phyloP scores from a whole-genome alignment of 805 yeast species.

The Candida namnaoensis region DNA sequence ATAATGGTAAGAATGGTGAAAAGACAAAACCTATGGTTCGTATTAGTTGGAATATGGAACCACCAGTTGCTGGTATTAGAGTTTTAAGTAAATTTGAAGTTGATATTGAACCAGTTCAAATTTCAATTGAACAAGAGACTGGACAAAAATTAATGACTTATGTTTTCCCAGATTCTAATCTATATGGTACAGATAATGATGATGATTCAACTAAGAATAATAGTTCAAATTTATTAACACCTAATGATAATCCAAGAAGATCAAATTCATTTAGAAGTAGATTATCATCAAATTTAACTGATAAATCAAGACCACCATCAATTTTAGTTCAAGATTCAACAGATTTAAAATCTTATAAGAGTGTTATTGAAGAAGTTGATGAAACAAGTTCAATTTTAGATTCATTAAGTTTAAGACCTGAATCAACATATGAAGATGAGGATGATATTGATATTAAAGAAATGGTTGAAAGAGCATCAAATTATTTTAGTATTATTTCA shows the following conservation, averaged over 20 bases:
- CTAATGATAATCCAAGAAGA: not conserved
- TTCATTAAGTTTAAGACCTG: not conserved
- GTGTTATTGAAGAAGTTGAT: not conserved
- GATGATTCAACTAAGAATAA: conserved; percentile 6
- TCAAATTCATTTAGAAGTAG: not conserved
- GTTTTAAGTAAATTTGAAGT: conserved; percentile 60
- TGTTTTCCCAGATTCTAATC: conserved; percentile 48
- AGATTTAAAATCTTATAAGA: conserved; percentile 1
- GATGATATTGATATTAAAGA: conserved; percentile 33
- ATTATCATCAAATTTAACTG: not conserved
- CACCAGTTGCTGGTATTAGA: conserved; percentile 88
- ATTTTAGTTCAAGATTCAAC: conserved; percentile 4
- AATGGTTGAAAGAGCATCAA: conserved; percentile 72
- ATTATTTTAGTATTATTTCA: conserved; percentile 57
- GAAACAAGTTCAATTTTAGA: too few species aligned
- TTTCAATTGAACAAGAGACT: conserved; percentile 67
- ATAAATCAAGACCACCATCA: not conserved
- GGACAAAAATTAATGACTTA: conserved; percentile 57
- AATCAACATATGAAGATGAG: conserved; percentile 1
- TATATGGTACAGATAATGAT: conserved; percentile 7
- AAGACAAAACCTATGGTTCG: conserved; percentile 24
- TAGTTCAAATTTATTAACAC: not conserved
- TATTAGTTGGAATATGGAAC: conserved; percentile 69
- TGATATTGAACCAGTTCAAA: conserved; percentile 52
- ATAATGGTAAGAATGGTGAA: too few species aligned